Evolutionary conservation across 768 basidiomycete species (phyloP), one percentile per base, ranked within the genome.

Genomic region (Lentinula boryana): DNA sequence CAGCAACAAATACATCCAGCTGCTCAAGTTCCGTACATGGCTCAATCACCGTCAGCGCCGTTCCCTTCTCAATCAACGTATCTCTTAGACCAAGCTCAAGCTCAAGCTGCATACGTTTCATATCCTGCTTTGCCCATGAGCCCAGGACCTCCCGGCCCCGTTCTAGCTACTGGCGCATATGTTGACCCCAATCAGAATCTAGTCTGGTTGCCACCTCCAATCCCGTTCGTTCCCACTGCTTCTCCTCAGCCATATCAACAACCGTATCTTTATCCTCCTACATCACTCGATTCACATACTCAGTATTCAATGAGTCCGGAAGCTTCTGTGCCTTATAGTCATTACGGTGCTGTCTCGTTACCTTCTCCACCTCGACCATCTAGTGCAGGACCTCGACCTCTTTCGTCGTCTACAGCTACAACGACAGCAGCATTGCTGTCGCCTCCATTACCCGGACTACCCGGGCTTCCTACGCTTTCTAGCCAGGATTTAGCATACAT

Each of bases 21-120:
- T 10, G 16, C 50, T 16, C 59, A 56, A n/a, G 63, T 67, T n/a
- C 71, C 74, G 33, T 58, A 58, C 44, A 36, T 27, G 15, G 9
- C 38, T 23, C 55, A 36, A 41, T 15, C 35, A 38, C 55, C 51
- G 18, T 9, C 38, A n/a, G 9, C 15, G 8, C 38, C 55, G 15
- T 27, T 36, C 23, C 38, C 55, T 56, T 56, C 55, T 21, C 55
- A 56, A 27, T 16, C 40, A 21, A 36, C 55, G 23, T 41, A 56
- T 40, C 7, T 36, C 8, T 12, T 33, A 40, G 33, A 56, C 21
- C 55, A n/a, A 15, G 13, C 33, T 43, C 55, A 56, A 43, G 23
- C 15, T 31, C 46, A 48, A 48, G 46, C 4, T 23, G 21, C 21
- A 21, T 48, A 48, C 21, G 46, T 23, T 18, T 36, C 38, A 31